phyloP scores from a whole-genome alignment of 371 early-diverging fungal genomes.

The Rhizomucor miehei region DNA sequence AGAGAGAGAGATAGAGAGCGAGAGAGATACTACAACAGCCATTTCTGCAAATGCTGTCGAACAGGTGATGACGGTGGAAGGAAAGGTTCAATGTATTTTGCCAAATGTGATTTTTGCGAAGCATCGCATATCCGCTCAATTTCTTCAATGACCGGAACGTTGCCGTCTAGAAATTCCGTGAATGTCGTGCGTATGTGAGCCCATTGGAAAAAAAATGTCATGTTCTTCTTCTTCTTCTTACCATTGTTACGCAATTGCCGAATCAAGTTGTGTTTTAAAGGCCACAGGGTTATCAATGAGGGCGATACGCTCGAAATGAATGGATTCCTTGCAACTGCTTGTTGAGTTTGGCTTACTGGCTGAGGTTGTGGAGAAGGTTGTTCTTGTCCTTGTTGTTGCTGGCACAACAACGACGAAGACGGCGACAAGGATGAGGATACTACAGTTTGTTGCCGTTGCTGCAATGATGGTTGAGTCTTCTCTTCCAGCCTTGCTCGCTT shows the following conservation, averaged over 20 bases:
- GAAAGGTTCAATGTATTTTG: neutral
- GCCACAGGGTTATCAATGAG: neutral
- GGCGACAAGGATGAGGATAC: too few relatives aligned
- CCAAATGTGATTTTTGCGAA: slow-evolving; percentile 6
- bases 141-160: neutral
- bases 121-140: neutral
- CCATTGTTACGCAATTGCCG: slow-evolving; percentile 3
- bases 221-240: neutral
- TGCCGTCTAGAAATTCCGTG: neutral
- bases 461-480: neutral
- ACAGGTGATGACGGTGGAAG: neutral
- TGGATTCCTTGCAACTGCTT: slow-evolving; percentile 1
- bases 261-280: slow-evolving; percentile 2
- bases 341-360: neutral
- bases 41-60: slow-evolving; percentile 1
- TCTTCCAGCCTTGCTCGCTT: neutral
- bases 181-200: neutral
- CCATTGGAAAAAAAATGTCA: neutral
- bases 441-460: neutral
- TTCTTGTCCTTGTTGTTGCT: neutral
- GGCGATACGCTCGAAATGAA: neutral
- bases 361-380: neutral
- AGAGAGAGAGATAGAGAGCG: too few relatives aligned
- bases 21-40: too few relatives aligned
- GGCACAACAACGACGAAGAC: neutral